Conservation (phyloP, 345 rosid genomes). For the Eucalyptus fibrosa region DNA sequence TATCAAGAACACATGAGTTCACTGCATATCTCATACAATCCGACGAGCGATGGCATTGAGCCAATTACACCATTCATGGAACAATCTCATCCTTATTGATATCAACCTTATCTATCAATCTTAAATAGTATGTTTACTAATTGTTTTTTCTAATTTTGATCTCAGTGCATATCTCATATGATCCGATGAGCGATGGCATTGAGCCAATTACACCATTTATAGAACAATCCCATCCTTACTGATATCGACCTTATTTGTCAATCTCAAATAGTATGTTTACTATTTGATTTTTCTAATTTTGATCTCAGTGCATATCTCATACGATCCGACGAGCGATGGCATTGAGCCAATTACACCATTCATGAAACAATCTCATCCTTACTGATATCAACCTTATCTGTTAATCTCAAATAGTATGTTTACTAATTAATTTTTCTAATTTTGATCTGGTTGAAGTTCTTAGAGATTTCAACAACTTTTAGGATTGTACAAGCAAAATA, state of each 20-base stretch:
- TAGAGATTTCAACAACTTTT: background rate
- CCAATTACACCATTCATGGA: background rate
- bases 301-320: no score
- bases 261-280: background rate
- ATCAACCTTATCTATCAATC: background rate
- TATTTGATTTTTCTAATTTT: background rate
- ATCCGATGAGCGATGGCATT: background rate
- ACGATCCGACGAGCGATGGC: no score
- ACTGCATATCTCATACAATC: background rate
- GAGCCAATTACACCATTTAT: background rate
- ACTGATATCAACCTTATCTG: background rate
- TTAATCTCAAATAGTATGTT: background rate
- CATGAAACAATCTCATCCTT: no score
- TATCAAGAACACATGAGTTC: background rate
- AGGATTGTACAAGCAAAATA: background rate
- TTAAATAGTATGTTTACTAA: background rate
- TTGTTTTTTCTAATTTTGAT: background rate
- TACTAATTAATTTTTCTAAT: background rate
- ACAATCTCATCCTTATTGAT: background rate
- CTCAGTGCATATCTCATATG: background rate
- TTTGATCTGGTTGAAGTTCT: background rate
- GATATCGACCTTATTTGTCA: background rate
- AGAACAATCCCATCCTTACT: background rate
- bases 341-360: no score
- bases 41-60: background rate